Evolutionary conservation across 139 green algal species (phyloP).

Genomic region (Chlamydomonas sp.): DNA sequence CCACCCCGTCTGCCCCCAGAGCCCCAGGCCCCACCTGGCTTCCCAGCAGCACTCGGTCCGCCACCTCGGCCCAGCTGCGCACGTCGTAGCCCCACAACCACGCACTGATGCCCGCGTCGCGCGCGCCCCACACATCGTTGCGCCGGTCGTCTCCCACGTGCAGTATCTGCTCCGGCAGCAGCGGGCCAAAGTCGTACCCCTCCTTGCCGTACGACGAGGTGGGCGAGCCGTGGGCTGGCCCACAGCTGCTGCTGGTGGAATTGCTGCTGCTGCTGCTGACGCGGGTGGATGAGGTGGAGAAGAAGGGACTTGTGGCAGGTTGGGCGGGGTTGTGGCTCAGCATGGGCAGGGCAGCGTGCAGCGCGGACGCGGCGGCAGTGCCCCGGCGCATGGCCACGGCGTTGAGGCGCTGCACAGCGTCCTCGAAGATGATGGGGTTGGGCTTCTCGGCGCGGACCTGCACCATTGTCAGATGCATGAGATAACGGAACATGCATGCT

Average conservation of each 20-base stretch:
- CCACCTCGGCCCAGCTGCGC: constrained; percentile 80
- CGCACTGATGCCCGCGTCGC: constrained; percentile 82
- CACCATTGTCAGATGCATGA: constrained; percentile 21
- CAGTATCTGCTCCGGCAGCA: constrained; percentile 54
- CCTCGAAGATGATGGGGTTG: constrained; percentile 87
- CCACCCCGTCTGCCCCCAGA: neutral
- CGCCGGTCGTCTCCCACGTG: constrained; percentile 85
- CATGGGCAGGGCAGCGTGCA: constrained; percentile 3
- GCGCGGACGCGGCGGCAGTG: neutral
- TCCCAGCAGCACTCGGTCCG: constrained; percentile 48
- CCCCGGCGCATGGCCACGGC: neutral
- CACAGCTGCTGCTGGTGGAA: neutral
- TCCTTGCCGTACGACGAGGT: neutral
- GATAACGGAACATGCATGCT: neutral
- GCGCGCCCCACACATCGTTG: constrained; percentile 90
- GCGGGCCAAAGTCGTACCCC: neutral
- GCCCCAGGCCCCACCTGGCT: neutral
- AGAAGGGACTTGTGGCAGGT: too few species aligned
- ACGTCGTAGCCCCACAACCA: constrained; percentile 92
- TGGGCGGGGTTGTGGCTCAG: too few species aligned
- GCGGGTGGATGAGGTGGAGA: too few species aligned
- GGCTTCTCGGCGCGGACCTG: constrained; percentile 90
- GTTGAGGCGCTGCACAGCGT: neutral
- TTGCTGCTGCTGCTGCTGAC: too few species aligned
- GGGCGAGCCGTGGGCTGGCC: constrained; percentile 59